Evolutionary conservation across 768 basidiomycete genomes (phyloP).

Genomic region (Mycena capillaripes): DNA sequence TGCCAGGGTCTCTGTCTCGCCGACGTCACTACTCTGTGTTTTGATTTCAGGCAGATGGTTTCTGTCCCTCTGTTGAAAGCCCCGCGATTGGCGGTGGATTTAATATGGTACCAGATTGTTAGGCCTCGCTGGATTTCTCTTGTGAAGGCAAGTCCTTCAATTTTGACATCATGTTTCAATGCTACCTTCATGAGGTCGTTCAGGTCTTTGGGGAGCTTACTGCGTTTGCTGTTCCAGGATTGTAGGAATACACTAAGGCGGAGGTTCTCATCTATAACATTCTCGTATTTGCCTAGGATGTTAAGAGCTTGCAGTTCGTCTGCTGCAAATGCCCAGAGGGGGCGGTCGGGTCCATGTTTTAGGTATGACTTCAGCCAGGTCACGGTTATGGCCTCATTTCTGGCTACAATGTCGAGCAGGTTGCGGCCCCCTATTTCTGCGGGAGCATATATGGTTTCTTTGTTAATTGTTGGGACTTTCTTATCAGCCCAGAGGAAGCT

Average conservation of each 20-base stretch:
- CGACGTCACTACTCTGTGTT: neutral
- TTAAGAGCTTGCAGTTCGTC: neutral
- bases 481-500: conserved; percentile 46
- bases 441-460: conserved; percentile 35
- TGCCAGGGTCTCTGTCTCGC: neutral
- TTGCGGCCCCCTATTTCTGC: too few relatives aligned
- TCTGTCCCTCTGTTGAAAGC: neutral
- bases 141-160: conserved; percentile 1
- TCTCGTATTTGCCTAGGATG: neutral
- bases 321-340: conserved; percentile 2
- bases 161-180: neutral
- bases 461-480: conserved; percentile 25
- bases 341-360: neutral
- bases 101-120: conserved; percentile 1
- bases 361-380: conserved; percentile 19
- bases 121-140: neutral
- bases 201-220: neutral
- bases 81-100: neutral
- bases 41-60: neutral
- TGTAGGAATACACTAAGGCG: conserved; percentile 1
- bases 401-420: too few relatives aligned
- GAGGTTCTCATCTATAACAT: neutral
- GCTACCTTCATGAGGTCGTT: neutral
- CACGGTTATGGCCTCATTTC: conserved; percentile 41
- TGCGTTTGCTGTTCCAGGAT: neutral